Percentiles rank a stretch among this genome's conserved stretches.
These are phyloP conservation scores for Aphanomyces invadans DNA, from an alignment of 352 stramenopile genomes.

Conservation along the genomic window DNA sequence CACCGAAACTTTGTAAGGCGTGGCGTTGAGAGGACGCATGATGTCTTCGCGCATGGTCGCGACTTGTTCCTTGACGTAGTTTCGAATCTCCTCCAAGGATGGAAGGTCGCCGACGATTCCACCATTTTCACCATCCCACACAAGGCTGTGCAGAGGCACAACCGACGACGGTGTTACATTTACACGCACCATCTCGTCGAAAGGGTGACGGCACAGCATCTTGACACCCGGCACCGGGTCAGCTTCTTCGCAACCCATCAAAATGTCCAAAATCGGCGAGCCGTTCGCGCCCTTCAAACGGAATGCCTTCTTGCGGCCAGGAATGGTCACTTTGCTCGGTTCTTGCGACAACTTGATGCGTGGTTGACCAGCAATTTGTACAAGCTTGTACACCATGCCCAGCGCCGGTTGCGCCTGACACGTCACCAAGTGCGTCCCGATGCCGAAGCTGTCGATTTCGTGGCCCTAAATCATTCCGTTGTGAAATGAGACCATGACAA, in stretches of 20 bases:
- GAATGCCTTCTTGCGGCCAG: slow-evolving; percentile 85
- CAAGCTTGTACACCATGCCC: slow-evolving; percentile 99
- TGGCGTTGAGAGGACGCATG: slow-evolving; percentile 93
- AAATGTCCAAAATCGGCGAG: slow-evolving; percentile 84
- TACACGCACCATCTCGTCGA: slow-evolving; percentile 91
- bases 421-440: slow-evolving; percentile 94
- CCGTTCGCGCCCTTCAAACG: slow-evolving; percentile 85
- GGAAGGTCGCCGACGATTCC: slow-evolving; percentile 57
- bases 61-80: slow-evolving; percentile 89
- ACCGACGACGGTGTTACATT: slow-evolving; percentile 90
- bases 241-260: slow-evolving; percentile 81
- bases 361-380: slow-evolving; percentile 93
- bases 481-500: background rate
- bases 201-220: slow-evolving; percentile 93
- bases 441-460: slow-evolving; percentile 93
- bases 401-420: slow-evolving; percentile 98
- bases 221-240: slow-evolving; percentile 75
- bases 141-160: slow-evolving; percentile 82
- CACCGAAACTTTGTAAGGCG: slow-evolving; percentile 92
- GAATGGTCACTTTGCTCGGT: slow-evolving; percentile 92
- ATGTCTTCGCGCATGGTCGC: slow-evolving; percentile 90
- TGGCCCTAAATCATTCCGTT: slow-evolving; percentile 56
- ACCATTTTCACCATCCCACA: slow-evolving; percentile 86
- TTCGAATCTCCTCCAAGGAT: slow-evolving; percentile 65
- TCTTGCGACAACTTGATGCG: slow-evolving; percentile 98